Conservation (phyloP, 768 basidiomycete genomes). For the Lyophyllum semitale region DNA sequence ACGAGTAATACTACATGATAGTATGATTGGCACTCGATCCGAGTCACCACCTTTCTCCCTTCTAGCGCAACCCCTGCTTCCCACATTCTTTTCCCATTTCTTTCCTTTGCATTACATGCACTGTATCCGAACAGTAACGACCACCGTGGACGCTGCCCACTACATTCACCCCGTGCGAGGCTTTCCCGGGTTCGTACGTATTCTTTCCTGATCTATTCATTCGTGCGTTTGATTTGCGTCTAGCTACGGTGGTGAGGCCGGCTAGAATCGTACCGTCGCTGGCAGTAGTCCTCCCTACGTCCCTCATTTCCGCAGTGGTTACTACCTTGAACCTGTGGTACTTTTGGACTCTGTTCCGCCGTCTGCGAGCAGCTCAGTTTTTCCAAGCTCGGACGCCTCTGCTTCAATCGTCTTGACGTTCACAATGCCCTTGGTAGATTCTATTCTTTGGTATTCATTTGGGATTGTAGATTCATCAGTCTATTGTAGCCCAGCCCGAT, state of each 20-base stretch:
- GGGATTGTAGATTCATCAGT: no score
- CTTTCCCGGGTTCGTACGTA: background rate
- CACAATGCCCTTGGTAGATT: background rate
- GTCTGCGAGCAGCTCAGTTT: background rate
- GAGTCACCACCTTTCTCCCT: background rate
- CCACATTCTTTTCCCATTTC: conserved; percentile 13
- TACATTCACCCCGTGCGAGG: background rate
- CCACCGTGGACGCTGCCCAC: conserved; percentile 9
- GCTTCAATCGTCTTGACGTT: background rate
- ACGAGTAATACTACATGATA: no score
- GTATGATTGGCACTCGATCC: no score
- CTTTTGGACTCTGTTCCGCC: background rate
- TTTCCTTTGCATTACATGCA: conserved; percentile 8
- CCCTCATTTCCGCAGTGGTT: background rate
- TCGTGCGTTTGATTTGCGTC: background rate
- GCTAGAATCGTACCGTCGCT: background rate
- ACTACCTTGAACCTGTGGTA: background rate
- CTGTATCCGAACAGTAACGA: background rate
- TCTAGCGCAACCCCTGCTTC: background rate
- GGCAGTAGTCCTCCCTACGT: no score
- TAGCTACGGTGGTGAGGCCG: no score
- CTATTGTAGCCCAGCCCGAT: background rate
- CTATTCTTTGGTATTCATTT: background rate
- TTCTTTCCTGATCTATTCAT: background rate
- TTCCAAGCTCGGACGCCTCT: conserved; percentile 1